Evolutionary conservation across 1,284 basidiomycete species (phyloP).

Genomic region (Cryptococcus neoformans): DNA sequence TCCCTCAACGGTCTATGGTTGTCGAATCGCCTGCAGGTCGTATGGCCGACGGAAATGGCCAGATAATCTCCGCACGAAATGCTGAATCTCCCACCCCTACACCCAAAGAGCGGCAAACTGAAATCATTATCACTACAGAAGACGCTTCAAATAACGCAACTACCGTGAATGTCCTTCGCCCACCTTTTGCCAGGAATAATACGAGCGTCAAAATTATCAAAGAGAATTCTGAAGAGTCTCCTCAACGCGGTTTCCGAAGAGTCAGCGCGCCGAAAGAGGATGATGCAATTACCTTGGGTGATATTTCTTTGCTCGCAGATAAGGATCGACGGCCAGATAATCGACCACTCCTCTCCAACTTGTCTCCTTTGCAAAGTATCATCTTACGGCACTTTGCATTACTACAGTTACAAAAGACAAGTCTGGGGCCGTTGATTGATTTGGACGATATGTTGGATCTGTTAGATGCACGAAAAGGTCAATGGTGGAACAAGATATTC

Average conservation of each 20-base stretch:
- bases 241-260: slow-evolving; percentile 8
- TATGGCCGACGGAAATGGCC: slow-evolving; percentile 65
- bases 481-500: slow-evolving; percentile 97
- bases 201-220: slow-evolving; percentile 87
- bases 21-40: slow-evolving; percentile 93
- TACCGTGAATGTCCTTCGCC: slow-evolving; percentile 58
- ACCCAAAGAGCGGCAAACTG: not conserved
- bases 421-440: slow-evolving; percentile 77
- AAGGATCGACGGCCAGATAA: slow-evolving; percentile 52
- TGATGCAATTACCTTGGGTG: slow-evolving; percentile 90
- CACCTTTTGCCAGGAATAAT: slow-evolving; percentile 73
- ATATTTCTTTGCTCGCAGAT: slow-evolving; percentile 83
- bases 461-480: slow-evolving; percentile 87
- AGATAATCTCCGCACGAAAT: slow-evolving; percentile 44
- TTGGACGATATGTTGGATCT: slow-evolving; percentile 91
- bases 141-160: slow-evolving; percentile 19
- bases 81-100: not conserved
- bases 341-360: slow-evolving; percentile 66
- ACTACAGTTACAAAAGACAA: slow-evolving; percentile 70
- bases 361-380: slow-evolving; percentile 78
- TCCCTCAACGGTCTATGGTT: slow-evolving; percentile 92
- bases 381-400: slow-evolving; percentile 93
- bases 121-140: slow-evolving; percentile 9
- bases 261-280: slow-evolving; percentile 51
- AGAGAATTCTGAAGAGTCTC: slow-evolving; percentile 50